Base-by-base conservation (phyloP, 2,329 filamentous ascomycete species). In the Colletotrichum sp. region DNA sequence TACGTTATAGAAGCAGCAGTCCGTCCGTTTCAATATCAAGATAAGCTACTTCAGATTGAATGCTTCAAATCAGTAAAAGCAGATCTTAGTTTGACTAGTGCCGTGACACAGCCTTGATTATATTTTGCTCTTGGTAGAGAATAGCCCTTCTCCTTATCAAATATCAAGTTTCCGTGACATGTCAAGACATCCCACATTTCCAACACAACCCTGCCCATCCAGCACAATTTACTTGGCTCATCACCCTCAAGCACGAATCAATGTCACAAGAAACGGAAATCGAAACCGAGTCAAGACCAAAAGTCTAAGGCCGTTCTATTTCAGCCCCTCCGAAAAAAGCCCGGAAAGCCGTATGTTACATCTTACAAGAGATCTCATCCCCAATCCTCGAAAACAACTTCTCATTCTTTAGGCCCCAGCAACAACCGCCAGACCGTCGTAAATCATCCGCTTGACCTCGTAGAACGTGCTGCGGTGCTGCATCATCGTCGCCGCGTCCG, bases 391-490 rank as follows among this genome's bases (percentile, higher is more conserved):
- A 6, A 36, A 15, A 71, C 19, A 27, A 5, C 27, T 15, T 7
- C n/a, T 39, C 22, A 2, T 19, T 8, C 28, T 28, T 65, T 19
- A 78, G n/a, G 77, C 77, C 8, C 77, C 77, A 6, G 94, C 94
- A 78, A 99, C 96, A 75, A 98, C 95, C 39, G 97, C 97, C 82
- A 99, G 85, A 11, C 95, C 96, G 79, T 98, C 95, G 83, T 99
- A 99, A 78, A 99, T 98, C 85, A 95, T 96, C 85, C 89, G 93
- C 86, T 95, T 95, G 12, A 98, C 96, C 68, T 94, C 94, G 81
- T 95, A 95, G 82, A 98, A 98, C 44, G 94, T 96, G 74, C 92
- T 91, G 67, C 89, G 86, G 34, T 87, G 87, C 74, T 88, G 85
- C 68, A 86, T 80, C 68, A 85, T 81, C 66, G 84, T 84, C 7